Evolutionary conservation across 371 early-diverging fungal genomes (phyloP).

Genomic region (Mortierella sp.): DNA sequence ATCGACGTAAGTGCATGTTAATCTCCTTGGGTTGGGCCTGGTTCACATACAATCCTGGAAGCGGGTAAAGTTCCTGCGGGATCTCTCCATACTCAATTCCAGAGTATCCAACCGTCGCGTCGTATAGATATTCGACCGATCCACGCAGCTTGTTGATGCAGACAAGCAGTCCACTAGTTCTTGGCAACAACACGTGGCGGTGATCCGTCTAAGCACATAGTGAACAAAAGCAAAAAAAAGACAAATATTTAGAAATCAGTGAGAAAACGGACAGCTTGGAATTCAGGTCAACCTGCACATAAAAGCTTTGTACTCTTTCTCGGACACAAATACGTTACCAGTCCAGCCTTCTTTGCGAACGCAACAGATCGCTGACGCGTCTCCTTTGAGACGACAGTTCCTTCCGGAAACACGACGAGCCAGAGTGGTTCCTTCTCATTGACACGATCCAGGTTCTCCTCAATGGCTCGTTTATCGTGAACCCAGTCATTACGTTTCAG

Average conservation of each 20-base stretch:
- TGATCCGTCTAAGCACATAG: conserved; percentile 57
- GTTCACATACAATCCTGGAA: conserved; percentile 75
- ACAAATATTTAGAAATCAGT: no score
- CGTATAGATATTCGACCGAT: conserved; percentile 79
- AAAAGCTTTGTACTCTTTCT: no score
- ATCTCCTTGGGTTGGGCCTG: conserved; percentile 76
- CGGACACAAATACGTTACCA: conserved; percentile 55
- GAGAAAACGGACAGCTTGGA: background rate
- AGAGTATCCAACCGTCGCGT: conserved; percentile 87
- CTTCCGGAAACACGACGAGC: conserved; percentile 94
- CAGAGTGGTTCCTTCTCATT: conserved; percentile 71
- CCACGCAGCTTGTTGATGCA: conserved; percentile 71
- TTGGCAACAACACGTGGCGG: conserved; percentile 79
- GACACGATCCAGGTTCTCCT: conserved; percentile 55
- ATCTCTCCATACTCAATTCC: conserved; percentile 79
- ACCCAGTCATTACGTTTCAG: conserved; percentile 82
- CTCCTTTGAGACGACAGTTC: conserved; percentile 76
- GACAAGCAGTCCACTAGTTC: conserved; percentile 78
- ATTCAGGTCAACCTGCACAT: background rate
- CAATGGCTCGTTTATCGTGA: conserved; percentile 72
- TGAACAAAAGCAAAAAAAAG: conserved; percentile 3
- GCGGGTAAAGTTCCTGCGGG: conserved; percentile 81
- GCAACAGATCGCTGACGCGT: conserved; percentile 61
- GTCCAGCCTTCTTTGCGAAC: conserved; percentile 63
- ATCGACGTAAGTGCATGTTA: conserved; percentile 82